Conservation (phyloP, 345 rosid genomes). For the sweet orange (Citrus sinensis) region DVS_A1.0 CM039164.1:20870501-20871000, state of each 20-base stretch:
- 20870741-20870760: slow-evolving; percentile 53
- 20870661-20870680: neutral
- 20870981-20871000: slow-evolving; percentile 46
- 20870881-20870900: neutral
- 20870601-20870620: too few relatives aligned
- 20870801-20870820: slow-evolving; percentile 33
- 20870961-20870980: slow-evolving; percentile 4
- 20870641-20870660: neutral
- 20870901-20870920: neutral
- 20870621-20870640: too few relatives aligned
- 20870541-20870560: too few relatives aligned
- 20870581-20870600: too few relatives aligned
- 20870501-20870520: too few relatives aligned
- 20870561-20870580: too few relatives aligned
- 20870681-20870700: neutral
- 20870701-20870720: slow-evolving; percentile 10
- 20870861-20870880: too few relatives aligned
- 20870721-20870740: slow-evolving; percentile 30
- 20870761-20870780: slow-evolving; percentile 28
- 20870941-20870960: neutral
- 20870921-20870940: neutral
- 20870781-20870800: slow-evolving; percentile 72
- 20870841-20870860: neutral
- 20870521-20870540: too few relatives aligned
- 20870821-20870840: neutral